These are phyloP conservation scores for Aspergillus spinulosporus DNA, from an alignment of 2,329 filamentous ascomycete genomes.

Conservation along the genomic window DNA sequence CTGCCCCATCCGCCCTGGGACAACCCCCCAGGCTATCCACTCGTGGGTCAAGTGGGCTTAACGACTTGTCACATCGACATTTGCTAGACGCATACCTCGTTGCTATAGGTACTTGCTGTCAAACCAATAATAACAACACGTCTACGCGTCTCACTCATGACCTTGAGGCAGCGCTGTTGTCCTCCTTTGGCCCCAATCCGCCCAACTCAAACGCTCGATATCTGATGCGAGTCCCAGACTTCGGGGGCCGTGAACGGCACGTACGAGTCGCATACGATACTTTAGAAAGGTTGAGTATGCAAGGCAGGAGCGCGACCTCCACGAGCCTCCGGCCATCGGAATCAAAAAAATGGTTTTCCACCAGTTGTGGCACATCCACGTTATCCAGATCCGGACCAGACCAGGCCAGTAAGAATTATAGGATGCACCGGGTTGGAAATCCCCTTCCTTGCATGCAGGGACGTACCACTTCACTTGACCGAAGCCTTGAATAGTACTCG, in stretches of 20 bases:
- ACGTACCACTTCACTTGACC: neutral
- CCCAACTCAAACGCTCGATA: neutral
- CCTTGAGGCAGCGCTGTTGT: neutral
- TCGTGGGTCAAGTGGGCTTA: neutral
- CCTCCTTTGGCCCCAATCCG: too few species aligned
- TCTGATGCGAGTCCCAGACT: neutral
- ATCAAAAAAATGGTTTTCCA: neutral
- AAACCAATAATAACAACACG: neutral
- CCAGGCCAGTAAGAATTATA: neutral
- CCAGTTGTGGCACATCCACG: too few species aligned
- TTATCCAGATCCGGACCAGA: neutral
- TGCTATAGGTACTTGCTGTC: neutral
- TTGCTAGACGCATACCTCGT: neutral
- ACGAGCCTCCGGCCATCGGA: neutral
- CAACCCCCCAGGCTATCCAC: neutral
- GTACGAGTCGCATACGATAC: neutral
- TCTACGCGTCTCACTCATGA: neutral
- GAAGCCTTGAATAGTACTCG: neutral
- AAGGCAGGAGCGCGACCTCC: neutral
- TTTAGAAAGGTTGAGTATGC: neutral
- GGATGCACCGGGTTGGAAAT: neutral
- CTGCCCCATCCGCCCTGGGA: neutral
- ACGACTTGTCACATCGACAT: neutral
- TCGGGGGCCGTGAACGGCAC: neutral
- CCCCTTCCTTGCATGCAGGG: constrained; percentile 1